These are phyloP conservation scores for Eruca vesicaria DNA, from an alignment of 441 rosid species.

Conservation along the genomic window DNA sequence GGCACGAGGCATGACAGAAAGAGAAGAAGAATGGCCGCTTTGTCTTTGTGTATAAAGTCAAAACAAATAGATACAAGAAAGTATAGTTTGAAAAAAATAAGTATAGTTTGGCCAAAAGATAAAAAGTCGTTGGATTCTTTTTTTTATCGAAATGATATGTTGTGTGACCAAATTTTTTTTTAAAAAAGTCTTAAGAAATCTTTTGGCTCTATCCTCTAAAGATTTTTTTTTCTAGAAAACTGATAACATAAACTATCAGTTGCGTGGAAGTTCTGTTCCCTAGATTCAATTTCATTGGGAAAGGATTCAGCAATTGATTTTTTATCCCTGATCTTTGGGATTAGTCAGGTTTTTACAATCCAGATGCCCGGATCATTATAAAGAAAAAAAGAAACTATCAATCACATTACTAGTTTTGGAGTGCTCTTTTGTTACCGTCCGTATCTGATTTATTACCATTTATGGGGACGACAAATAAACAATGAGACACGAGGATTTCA, in stretches of 20 bases:
- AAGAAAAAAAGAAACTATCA: background rate
- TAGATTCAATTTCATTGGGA: too few species aligned
- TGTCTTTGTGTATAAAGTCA: conserved; percentile 23
- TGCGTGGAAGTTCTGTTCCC: too few species aligned
- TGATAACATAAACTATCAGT: too few species aligned
- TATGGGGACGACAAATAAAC: conserved; percentile 18
- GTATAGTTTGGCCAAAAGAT: conserved; percentile 25
- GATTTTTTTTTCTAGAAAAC: background rate
- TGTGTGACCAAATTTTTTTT: background rate
- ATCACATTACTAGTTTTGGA: conserved; percentile 14
- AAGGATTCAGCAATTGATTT: too few species aligned
- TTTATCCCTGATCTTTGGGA: too few species aligned
- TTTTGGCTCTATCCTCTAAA: conserved; percentile 7
- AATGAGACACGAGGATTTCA: background rate
- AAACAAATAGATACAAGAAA: conserved; percentile 11
- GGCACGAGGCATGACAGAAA: conserved; percentile 26
- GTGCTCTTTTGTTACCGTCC: conserved; percentile 9
- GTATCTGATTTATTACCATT: background rate
- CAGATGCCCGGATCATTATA: too few species aligned
- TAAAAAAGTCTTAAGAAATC: background rate
- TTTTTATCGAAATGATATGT: background rate
- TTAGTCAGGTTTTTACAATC: too few species aligned
- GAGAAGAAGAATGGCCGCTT: conserved; percentile 2
- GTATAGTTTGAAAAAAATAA: conserved; percentile 7
- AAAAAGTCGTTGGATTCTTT: conserved; percentile 28